phyloP scores from a whole-genome alignment of 305 asterid genomes.

The Petunia hybrid region DNA sequence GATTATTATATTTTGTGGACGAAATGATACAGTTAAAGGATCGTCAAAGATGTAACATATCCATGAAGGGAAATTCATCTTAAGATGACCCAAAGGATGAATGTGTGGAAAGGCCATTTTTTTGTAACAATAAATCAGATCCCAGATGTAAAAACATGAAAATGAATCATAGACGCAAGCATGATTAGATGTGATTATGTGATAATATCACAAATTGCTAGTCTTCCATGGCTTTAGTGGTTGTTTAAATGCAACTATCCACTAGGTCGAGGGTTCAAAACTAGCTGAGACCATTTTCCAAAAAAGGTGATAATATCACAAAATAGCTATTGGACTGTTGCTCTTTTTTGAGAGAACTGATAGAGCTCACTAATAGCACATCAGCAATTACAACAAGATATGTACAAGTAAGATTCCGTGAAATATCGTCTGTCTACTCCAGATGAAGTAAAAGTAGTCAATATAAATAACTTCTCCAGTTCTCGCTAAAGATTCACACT shows the following conservation, averaged over 20 bases:
- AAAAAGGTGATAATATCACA: too few relatives aligned
- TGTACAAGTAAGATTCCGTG: not conserved
- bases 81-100: conserved; percentile 2
- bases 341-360: not conserved
- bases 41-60: conserved; percentile 7
- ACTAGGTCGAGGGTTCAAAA: too few relatives aligned
- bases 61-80: not conserved
- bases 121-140: not conserved
- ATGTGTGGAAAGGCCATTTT: conserved; percentile 6
- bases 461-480: conserved; percentile 8
- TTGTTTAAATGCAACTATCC: too few relatives aligned
- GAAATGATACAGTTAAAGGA: conserved; percentile 17
- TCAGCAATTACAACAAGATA: conserved; percentile 20
- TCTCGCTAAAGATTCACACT: conserved; percentile 13
- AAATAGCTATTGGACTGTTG: conserved; percentile 10
- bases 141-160: conserved; percentile 11
- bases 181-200: not conserved
- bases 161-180: conserved; percentile 18
- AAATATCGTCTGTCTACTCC: not conserved
- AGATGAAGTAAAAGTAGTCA: not conserved
- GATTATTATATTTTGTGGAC: not conserved
- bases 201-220: not conserved
- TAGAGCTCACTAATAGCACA: not conserved
- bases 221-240: too few relatives aligned
- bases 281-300: too few relatives aligned